phyloP scores from a whole-genome alignment of 352 stramenopile species.

The Pythium pyrilobum region DNA sequence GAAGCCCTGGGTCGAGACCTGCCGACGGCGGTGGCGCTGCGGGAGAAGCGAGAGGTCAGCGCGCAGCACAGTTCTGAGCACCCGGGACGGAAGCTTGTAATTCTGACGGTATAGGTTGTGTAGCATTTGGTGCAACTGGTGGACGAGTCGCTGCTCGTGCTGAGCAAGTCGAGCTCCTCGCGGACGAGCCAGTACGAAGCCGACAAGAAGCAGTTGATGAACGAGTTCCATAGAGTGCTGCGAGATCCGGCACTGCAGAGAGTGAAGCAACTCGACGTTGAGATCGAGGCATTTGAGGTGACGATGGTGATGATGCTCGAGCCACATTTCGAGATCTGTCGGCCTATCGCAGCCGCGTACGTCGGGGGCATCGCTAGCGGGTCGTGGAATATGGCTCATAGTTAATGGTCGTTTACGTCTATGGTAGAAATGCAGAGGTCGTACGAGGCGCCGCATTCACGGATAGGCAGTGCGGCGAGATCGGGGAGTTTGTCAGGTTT shows the following conservation, averaged over 20 bases:
- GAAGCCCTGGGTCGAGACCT: neutral
- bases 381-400: neutral
- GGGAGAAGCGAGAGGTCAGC: conserved; percentile 12
- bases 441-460: conserved; percentile 13
- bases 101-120: neutral
- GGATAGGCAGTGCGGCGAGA: conserved; percentile 19
- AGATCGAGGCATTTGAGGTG: conserved; percentile 38
- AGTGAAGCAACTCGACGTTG: conserved; percentile 32
- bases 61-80: neutral
- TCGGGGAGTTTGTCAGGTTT: conserved; percentile 31
- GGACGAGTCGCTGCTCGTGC: conserved; percentile 28
- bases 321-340: conserved; percentile 49
- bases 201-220: conserved; percentile 26
- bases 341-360: conserved; percentile 52
- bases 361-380: neutral
- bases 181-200: conserved; percentile 25
- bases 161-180: conserved; percentile 33
- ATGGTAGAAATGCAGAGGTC: conserved; percentile 3
- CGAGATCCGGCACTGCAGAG: conserved; percentile 26
- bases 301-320: conserved; percentile 45
- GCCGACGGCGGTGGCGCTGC: neutral
- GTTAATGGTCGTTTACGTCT: neutral
- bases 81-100: no score
- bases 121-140: conserved; percentile 30
- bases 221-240: conserved; percentile 25